These are phyloP conservation scores for Amphirosellinia nigrospora DNA, from an alignment of 495 filamentous ascomycete species.

Conservation along the genomic window DNA sequence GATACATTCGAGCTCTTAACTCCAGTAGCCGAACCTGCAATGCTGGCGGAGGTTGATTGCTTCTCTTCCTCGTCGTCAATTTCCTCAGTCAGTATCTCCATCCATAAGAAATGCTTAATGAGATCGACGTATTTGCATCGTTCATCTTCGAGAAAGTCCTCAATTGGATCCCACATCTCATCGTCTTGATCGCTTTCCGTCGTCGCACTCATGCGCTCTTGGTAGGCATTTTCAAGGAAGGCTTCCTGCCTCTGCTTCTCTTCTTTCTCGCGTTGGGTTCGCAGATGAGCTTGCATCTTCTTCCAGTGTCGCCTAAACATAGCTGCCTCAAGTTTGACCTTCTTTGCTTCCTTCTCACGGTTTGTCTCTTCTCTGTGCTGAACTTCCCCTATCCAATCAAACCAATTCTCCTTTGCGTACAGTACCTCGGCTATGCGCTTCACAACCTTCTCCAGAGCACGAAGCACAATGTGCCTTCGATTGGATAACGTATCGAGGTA, in stretches of 20 bases:
- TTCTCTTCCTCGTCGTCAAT: conserved; percentile 28
- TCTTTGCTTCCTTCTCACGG: conserved; percentile 59
- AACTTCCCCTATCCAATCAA: conserved; percentile 51
- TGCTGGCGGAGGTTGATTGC: conserved; percentile 24
- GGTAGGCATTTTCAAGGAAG: conserved; percentile 54
- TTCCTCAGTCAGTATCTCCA: conserved; percentile 32
- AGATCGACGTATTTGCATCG: conserved; percentile 52
- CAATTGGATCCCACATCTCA: conserved; percentile 60
- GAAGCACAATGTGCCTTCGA: conserved; percentile 45
- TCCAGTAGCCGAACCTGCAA: conserved; percentile 14
- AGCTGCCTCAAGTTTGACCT: conserved; percentile 56
- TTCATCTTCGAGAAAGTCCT: conserved; percentile 55
- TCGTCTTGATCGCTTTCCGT: conserved; percentile 38
- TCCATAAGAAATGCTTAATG: conserved; percentile 53
- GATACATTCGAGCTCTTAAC: conserved; percentile 17
- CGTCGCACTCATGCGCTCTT: conserved; percentile 46
- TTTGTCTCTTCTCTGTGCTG: conserved; percentile 54
- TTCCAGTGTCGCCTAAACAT: conserved; percentile 56
- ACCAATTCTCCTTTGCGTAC: conserved; percentile 58
- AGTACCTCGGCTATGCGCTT: conserved; percentile 52
- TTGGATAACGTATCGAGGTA: conserved; percentile 54
- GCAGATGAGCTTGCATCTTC: conserved; percentile 45
- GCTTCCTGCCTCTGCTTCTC: conserved; percentile 50
- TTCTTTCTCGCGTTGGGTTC: conserved; percentile 46
- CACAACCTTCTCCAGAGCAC: conserved; percentile 55